Conservation (phyloP, 805 yeast species). For the Metschnikowia lochheadii region DNA sequence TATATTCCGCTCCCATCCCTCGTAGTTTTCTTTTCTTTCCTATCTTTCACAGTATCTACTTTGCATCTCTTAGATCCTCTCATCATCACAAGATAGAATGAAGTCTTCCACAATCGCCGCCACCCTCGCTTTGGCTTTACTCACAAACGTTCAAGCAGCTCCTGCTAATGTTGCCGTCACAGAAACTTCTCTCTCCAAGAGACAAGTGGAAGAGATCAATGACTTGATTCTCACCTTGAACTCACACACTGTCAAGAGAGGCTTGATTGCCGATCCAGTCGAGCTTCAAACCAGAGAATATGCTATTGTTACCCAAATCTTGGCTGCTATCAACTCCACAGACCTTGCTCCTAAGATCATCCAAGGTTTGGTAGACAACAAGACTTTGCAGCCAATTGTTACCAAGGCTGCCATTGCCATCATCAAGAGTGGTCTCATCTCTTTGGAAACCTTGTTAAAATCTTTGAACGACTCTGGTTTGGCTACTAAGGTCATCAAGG, state of each 20-base stretch:
- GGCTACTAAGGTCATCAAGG: conserved; percentile 33
- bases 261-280: conserved; percentile 13
- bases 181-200: conserved; percentile 10
- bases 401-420: conserved; percentile 25
- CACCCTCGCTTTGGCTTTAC: conserved; percentile 17
- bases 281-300: conserved; percentile 36
- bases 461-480: conserved; percentile 42
- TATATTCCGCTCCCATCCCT: neutral
- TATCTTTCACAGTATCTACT: neutral
- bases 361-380: conserved; percentile 29
- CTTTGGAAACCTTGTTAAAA: conserved; percentile 34
- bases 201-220: conserved; percentile 21
- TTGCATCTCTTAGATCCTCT: neutral
- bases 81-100: conserved; percentile 7
- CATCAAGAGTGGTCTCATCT: conserved; percentile 30
- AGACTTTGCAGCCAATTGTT: conserved; percentile 28
- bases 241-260: conserved; percentile 29
- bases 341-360: conserved; percentile 35
- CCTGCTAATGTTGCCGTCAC: conserved; percentile 16
- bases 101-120: conserved; percentile 14
- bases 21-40: neutral
- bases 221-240: conserved; percentile 27
- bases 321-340: conserved; percentile 34
- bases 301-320: conserved; percentile 38
- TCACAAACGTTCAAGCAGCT: conserved; percentile 15